Base-by-base conservation (phyloP, 345 rosid species). In the Excoecaria agallocha region DNA sequence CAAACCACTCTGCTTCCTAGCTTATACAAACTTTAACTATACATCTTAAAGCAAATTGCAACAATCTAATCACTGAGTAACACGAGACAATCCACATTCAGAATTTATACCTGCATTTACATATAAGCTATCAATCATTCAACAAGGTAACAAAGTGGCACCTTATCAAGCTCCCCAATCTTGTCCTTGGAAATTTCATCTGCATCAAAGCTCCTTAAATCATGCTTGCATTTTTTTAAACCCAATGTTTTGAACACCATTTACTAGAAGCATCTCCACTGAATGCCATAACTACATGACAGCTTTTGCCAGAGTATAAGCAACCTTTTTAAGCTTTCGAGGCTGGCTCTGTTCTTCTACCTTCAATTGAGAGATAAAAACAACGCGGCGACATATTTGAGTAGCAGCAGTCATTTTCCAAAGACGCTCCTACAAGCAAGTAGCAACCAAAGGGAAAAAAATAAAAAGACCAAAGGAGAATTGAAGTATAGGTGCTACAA, bases 361-460 rank as follows among this genome's bases (percentile, higher is more conserved):
- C 83, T 87, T 96, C 79, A 82, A 68, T 74, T 66, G 87, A 62
- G 87, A 90, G 79, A 87, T 80, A 77, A 86, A 82, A 73, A 90
- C 95, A 83, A 79, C 86, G 74, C 83, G 85, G 74, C 56, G 95
- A 83, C 93, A 89, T 80, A 91, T 85, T 87, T 90, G 98, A 69
- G 97, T 86, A 60, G 99, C 98, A 82, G 95, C 94, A 66, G 98
- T 96, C 87, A 81, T 87, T 84, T 96, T 96, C 99, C 99, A 96
- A 73, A 96, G 86, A 48, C 98, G 97, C 86, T 96, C 99, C 98
- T 96, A 82, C 25, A 80, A 73, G 77, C 56, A 63, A 25, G 51
- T 63, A 72, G 64, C 51, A 45, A 72, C 35, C 9, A 74, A 57
- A 25, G 46, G 46, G 46, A 43, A 43, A 55, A n/a, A n/a, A 30